Evolutionary conservation across 2,329 filamentous ascomycete genomes (phyloP), one percentile per base, ranked within the genome.

Genomic region (Emydomyces testavorans): DNA sequence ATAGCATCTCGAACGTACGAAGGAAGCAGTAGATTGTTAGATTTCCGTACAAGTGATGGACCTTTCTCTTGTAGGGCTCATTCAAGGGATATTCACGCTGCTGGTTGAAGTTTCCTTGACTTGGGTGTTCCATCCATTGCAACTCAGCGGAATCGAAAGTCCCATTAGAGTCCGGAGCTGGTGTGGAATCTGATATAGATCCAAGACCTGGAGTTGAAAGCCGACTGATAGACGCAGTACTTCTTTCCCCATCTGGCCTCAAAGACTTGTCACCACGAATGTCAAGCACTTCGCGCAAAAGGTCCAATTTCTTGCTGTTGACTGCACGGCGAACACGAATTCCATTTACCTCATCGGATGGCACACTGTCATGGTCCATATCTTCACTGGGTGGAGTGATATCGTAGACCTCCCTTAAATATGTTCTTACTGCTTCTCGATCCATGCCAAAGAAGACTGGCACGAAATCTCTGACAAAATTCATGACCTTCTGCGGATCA

Each of bases 1-100:
- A 96, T 4, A 98, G 72, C n/a, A 83, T 84, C 61, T 94, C 80
- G 63, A 98, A 92, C 52, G 94, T 82, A 56, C 83, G 85, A 71
- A 98, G 84, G 73, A 98, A 96, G 66, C 92, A 89, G 62, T 88
- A 94, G 51, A 98, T 82, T 2, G 83, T 86, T 58, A 87, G 78
- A 64, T 95, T 96, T 63, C 82, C 83, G 70, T 93, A 98, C 62
- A 96, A 79, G 62, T 90, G 90, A 71, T 87, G 94, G 66, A 79
- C 81, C 8, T 80, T 80, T 39, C 89, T 84, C 56, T 76, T 75
- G 66, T 92, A 94, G 50, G 85, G 81, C 44, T 88, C 84, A 52
- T 94, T 87, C 35, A 77, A 52, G 68, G 83, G 72, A 76, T 90
- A 67, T 77, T 77, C 66, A 74, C 80, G 60, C 77, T 54, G 47